These are phyloP conservation scores for Exophiala aquamarina DNA, from an alignment of 2,329 filamentous ascomycete species.

Conservation along the genomic window DNA sequence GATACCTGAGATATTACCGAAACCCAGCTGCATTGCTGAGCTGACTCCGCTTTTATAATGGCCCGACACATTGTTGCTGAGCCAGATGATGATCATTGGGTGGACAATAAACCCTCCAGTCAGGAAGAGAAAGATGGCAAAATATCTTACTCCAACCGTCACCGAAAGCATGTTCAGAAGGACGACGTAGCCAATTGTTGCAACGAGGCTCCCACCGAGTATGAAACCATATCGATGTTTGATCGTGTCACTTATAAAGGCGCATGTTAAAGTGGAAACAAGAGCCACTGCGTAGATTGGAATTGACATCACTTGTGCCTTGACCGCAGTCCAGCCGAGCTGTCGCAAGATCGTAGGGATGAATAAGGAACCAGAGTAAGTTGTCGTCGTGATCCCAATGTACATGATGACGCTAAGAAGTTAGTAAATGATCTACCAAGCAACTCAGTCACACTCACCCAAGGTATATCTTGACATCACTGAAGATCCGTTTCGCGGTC, in stretches of 20 bases:
- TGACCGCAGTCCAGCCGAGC: slow-evolving; percentile 32
- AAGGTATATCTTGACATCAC: slow-evolving; percentile 35
- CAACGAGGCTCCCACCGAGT: slow-evolving; percentile 32
- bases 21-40: slow-evolving; percentile 37
- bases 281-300: slow-evolving; percentile 34
- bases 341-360: slow-evolving; percentile 36
- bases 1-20: slow-evolving; percentile 34
- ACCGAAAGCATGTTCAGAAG: slow-evolving; percentile 29
- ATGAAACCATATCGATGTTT: slow-evolving; percentile 36
- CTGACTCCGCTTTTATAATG: slow-evolving; percentile 31
- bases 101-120: slow-evolving; percentile 33
- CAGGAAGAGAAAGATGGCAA: slow-evolving; percentile 28
- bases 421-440: background rate
- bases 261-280: slow-evolving; percentile 28
- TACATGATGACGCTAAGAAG: slow-evolving; percentile 27
- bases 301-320: slow-evolving; percentile 36
- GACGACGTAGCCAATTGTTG: slow-evolving; percentile 36
- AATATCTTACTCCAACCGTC: slow-evolving; percentile 28
- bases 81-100: slow-evolving; percentile 29
- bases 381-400: slow-evolving; percentile 35
- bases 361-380: slow-evolving; percentile 35
- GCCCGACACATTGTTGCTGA: slow-evolving; percentile 31
- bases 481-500: slow-evolving; percentile 29
- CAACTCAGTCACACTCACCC: slow-evolving; percentile 12
- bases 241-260: slow-evolving; percentile 30